Percentiles rank a stretch among this genome's conserved stretches.
Conservation (phyloP, 139 green algal genomes). For the Chlorella sp. region DNA sequence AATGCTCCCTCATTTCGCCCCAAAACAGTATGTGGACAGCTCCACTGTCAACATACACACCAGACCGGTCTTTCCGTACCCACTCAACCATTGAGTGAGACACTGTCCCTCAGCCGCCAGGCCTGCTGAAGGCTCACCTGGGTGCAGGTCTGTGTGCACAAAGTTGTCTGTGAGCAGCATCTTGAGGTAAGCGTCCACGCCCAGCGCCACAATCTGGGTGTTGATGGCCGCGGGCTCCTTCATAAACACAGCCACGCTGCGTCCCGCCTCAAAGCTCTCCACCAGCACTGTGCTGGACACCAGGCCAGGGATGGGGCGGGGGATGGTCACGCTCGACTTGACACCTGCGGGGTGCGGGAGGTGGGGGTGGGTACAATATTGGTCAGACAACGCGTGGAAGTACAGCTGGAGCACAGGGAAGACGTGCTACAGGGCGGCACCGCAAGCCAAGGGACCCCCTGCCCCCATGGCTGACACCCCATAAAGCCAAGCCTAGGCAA, state of each 20-base stretch:
- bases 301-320: conserved; percentile 40
- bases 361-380: not conserved
- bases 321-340: conserved; percentile 43
- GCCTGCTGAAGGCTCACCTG: conserved; percentile 88
- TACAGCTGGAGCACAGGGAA: too few relatives aligned
- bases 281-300: conserved; percentile 76
- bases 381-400: too few relatives aligned
- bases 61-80: too few relatives aligned
- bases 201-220: conserved; percentile 65
- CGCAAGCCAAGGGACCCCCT: too few relatives aligned
- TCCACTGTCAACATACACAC: too few relatives aligned
- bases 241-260: conserved; percentile 59
- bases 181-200: conserved; percentile 81
- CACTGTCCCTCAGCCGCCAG: conserved; percentile 9
- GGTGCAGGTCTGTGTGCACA: conserved; percentile 91
- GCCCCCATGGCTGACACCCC: too few relatives aligned
- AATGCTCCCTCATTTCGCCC: too few relatives aligned
- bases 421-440: too few relatives aligned
- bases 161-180: conserved; percentile 90
- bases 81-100: not conserved
- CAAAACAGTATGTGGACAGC: too few relatives aligned
- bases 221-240: conserved; percentile 39
- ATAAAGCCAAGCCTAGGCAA: too few relatives aligned
- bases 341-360: too few relatives aligned
- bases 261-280: conserved; percentile 84